Base-by-base conservation (phyloP, 2,329 filamentous ascomycete species). In the Aciculosporium take region DNA sequence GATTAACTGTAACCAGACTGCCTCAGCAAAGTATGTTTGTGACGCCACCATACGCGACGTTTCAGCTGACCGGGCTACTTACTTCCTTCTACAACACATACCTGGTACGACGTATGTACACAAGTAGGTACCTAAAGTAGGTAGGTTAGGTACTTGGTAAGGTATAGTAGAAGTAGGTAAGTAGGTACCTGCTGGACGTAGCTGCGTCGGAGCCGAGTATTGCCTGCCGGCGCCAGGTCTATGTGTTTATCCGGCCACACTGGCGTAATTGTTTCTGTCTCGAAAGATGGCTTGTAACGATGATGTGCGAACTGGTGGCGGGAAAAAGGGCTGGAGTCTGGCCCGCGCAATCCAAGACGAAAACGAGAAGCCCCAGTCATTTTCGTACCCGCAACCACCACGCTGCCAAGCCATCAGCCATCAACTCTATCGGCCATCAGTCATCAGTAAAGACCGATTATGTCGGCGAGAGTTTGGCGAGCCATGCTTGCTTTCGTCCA, bases 131-230 rank as follows among this genome's bases (percentile, higher is more conserved):
- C n/a, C n/a, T n/a, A n/a, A n/a, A n/a, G n/a, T n/a, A n/a, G n/a
- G n/a, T n/a, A n/a, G n/a, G n/a, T n/a, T n/a, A n/a, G n/a, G n/a
- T n/a, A n/a, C n/a, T n/a, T n/a, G n/a, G n/a, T n/a, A n/a, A n/a
- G n/a, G n/a, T n/a, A n/a, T n/a, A n/a, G n/a, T n/a, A n/a, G n/a
- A n/a, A n/a, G n/a, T n/a, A n/a, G n/a, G n/a, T n/a, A n/a, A n/a
- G n/a, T n/a, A n/a, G n/a, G n/a, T n/a, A n/a, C n/a, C n/a, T n/a
- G n/a, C n/a, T n/a, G n/a, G 29, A 18, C 29, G 10, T 21, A 7
- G 31, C 7, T 13, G 31, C n/a, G 39, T 40, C 41, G 41, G 41
- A 40, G 30, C 41, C 41, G 41, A 40, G 28, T 27, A 31, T 10
- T 40, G 37, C 41, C 41, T 43, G 37, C 41, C 41, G 41, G 24